phyloP scores from a whole-genome alignment of 495 filamentous ascomycete genomes.

The Polyplosphaeria fusca region DNA sequence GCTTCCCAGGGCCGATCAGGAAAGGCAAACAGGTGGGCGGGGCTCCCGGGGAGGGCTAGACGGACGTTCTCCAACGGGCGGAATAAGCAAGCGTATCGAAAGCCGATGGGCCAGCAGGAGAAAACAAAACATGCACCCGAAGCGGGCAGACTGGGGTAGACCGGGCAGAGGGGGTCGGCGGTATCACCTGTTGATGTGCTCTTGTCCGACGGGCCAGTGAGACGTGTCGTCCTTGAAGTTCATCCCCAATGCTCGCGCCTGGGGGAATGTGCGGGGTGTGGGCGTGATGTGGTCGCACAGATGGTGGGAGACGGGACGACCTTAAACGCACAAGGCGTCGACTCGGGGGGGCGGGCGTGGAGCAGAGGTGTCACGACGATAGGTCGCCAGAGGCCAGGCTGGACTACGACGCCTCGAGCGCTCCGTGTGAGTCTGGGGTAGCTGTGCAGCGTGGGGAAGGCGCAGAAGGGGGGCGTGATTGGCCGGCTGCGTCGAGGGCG shows the following conservation, averaged over 20 bases:
- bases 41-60: constrained; percentile 28
- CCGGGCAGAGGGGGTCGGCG: neutral
- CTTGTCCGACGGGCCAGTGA: constrained; percentile 43
- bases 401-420: neutral
- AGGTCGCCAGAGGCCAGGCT: constrained; percentile 6
- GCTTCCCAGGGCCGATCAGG: constrained; percentile 14
- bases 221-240: constrained; percentile 41
- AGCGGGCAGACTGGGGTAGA: constrained; percentile 3
- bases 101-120: constrained; percentile 18
- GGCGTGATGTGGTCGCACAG: constrained; percentile 2
- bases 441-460: constrained; percentile 33
- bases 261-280: neutral
- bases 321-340: constrained; percentile 7
- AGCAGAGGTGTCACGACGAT: constrained; percentile 20
- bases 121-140: constrained; percentile 26
- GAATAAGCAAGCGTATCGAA: constrained; percentile 37
- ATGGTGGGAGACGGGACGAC: neutral
- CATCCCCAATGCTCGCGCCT: constrained; percentile 30
- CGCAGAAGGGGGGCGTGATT: constrained; percentile 32
- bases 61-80: constrained; percentile 14
- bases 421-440: neutral
- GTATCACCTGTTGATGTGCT: constrained; percentile 39
- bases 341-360: neutral
- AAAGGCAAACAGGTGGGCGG: constrained; percentile 16
- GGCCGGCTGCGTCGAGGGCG: constrained; percentile 16